Evolutionary conservation across 768 basidiomycete genomes (phyloP), one percentile per base, ranked within the genome.

Genomic region (Russula sp.): DNA sequence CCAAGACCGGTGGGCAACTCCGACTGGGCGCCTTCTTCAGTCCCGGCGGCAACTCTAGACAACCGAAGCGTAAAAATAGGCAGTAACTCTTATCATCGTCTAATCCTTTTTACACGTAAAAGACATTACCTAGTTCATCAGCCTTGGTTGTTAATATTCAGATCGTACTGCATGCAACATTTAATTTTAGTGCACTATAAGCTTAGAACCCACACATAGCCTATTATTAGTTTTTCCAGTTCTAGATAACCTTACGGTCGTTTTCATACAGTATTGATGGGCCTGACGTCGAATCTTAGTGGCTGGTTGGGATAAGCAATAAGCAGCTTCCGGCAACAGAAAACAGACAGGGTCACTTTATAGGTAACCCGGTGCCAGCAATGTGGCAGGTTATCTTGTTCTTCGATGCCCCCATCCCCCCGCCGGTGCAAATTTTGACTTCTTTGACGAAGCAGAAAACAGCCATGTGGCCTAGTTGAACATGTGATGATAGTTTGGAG

Each of bases 81-180:
- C 39, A 10, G 37, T 64, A 39, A 31, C 20, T 18, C 34, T 57
- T 52, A 35, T 45, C n/a, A 4, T 50, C 20, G 7, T 39, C 31
- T 18, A 32, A 32, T 63, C 34, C 55, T 64, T 31, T 11, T 32
- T 51, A 6, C 45, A 32, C 39, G 18, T 45, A 45, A 1, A 53
- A 31, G 20, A 34, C 42, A 52, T 40, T 47, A 40, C 45, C 1
- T 54, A 34, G 76, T 27, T 27, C 27, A 74, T 6, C 78, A 80
- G 27, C 82, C 83, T 61, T 79, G 10, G 4, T 50, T 8, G n/a
- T 11, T 47, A 2, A 37, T 37, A 31, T 9, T 50, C 32, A 20
- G n/a, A 49, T 31, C 44, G 42, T n/a, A 61, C n/a, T 37, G 31
- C 39, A 40, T 8, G 27, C 10, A 13, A 37, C 42, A 22, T 55